A percentile compares a stretch with the other conserved stretches of the same genome.
Evolutionary conservation across 192 early-diverging fungal genomes (phyloP).

Genomic region (Phycomyces blakesleeanus): DNA sequence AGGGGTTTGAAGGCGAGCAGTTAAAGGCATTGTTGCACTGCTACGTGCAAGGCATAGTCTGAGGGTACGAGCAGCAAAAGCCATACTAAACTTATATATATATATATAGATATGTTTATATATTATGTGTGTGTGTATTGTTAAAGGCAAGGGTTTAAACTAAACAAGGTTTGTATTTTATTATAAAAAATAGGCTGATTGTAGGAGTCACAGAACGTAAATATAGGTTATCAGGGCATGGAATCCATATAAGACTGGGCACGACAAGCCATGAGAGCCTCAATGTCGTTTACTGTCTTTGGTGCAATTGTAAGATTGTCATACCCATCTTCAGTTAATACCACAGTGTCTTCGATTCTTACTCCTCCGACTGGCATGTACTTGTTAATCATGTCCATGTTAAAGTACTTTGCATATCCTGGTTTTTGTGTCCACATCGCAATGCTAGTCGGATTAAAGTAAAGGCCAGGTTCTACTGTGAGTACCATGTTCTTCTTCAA

Average conservation of each 20-base stretch:
- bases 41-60: no score
- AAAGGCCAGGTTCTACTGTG: conserved; percentile 91
- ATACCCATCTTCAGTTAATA: conserved; percentile 75
- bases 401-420: conserved; percentile 55
- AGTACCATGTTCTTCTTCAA: conserved; percentile 80
- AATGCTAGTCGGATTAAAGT: conserved; percentile 82
- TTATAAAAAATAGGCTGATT: background rate
- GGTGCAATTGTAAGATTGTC: conserved; percentile 83
- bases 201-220: background rate
- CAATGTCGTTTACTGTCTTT: conserved; percentile 79
- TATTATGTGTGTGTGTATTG: no score
- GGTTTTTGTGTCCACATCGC: conserved; percentile 57
- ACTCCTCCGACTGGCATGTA: conserved; percentile 84
- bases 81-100: no score
- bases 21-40: no score
- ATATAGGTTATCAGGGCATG: background rate
- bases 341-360: conserved; percentile 87
- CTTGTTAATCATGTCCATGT: conserved; percentile 63
- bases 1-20: no score
- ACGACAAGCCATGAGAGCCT: conserved; percentile 49
- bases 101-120: no score
- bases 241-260: conserved; percentile 1
- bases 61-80: no score
- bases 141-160: no score
- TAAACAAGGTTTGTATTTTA: background rate